Evolutionary conservation across 1,284 basidiomycete species (phyloP), one percentile per base, ranked within the genome.

Genomic region (Puccinia novopanici): DNA sequence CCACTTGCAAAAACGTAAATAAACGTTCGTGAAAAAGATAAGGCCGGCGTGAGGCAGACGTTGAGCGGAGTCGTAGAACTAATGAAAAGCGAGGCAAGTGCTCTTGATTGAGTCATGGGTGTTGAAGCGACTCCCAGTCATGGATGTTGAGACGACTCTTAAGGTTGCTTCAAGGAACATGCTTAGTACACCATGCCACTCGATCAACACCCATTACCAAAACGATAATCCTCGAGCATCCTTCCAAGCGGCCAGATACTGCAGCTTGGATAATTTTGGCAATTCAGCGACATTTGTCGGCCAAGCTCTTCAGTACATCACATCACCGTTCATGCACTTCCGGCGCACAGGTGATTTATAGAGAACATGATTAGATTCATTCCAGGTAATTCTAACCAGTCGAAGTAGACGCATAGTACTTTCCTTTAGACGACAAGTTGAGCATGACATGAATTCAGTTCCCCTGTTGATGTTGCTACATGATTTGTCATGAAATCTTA

Each of bases 121-220:
- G 45, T 12, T 48, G 45, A 48, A 48, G 45, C 17, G 45, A 34
- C 45, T 48, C 10, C 17, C 3, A 48, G 10, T 48, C 12, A 48
- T 54, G 15, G 52, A 19, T n/a, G 52, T 54, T 54, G 17, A n/a
- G 22, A 19, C 52, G 22, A 54, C 15, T 19, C 22, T 19, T 19
- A 54, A 65, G 61, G 22, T 19, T 37, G 15, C 37, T n/a, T 40
- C 61, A 37, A 65, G 61, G 61, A 65, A 59, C 55, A 27, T 19
- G 2, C n/a, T 13, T 59, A 17, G 24, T 9, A 59, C 24, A 59
- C 30, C 24, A 59, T 59, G 55, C 27, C 24, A 27, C 55, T 22
- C 8, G 55, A n/a, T 15, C 10, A 59, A 1, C n/a, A 59, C 12
- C 12, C 10, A 59, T 4, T 9, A 59, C 12, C 12, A 59, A 59